These are phyloP conservation scores for Neonothopanus nambi DNA, from an alignment of 1,284 basidiomycete genomes.

Conservation along the genomic window DNA sequence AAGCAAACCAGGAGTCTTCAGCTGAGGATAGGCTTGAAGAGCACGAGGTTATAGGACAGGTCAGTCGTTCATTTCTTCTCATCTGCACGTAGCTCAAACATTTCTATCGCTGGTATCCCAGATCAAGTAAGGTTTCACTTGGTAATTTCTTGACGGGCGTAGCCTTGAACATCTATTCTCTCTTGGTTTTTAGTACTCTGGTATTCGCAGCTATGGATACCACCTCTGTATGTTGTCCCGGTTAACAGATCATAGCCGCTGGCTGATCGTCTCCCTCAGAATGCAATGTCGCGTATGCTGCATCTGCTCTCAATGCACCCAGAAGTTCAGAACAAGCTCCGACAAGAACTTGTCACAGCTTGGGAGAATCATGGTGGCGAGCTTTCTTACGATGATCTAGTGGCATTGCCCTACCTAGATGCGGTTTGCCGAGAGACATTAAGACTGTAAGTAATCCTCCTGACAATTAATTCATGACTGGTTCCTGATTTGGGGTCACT, in stretches of 20 bases:
- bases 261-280: neutral
- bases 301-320: conserved; percentile 6
- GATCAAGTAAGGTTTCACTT: conserved; percentile 12
- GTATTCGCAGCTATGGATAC: conserved; percentile 2
- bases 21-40: neutral
- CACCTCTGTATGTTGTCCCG: neutral
- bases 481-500: neutral
- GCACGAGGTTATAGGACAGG: conserved; percentile 1
- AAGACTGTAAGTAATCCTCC: neutral
- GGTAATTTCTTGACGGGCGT: neutral
- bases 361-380: neutral
- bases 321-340: conserved; percentile 20
- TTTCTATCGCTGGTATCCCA: conserved; percentile 10
- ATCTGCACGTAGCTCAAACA: neutral
- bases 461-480: neutral
- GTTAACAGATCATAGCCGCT: too few species aligned
- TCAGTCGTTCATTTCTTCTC: neutral
- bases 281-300: conserved; percentile 24
- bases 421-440: conserved; percentile 3
- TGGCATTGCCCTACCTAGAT: neutral
- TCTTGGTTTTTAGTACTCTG: neutral
- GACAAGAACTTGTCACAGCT: conserved; percentile 21
- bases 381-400: neutral
- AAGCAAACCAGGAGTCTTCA: neutral
- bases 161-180: neutral